Evolutionary conservation across 352 stramenopile species (phyloP), one percentile per base, ranked within the genome.

Genomic region (Globisporangium carolinianum): DNA sequence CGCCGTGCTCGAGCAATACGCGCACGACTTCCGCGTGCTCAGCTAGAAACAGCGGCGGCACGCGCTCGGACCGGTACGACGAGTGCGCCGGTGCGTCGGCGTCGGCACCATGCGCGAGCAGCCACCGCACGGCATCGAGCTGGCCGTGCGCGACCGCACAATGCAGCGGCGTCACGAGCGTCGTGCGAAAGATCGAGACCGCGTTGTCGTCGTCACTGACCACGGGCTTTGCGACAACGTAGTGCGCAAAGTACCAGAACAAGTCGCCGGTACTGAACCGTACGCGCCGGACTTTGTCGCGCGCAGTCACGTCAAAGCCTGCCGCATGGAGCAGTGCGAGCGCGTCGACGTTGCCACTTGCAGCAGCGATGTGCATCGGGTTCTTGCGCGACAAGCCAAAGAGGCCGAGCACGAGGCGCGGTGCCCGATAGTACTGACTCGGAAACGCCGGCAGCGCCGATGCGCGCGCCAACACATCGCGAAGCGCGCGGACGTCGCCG

Each of bases 271-370:
- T 94, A 32, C 68, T 86, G 55, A 94, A 87, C 5, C 83, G 79
- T 53, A 94, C 79, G 38, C 83, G 81, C 15, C 60, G 76, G 52
- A 92, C 86, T 55, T 94, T 94, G 67, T 94, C 84, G 54, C 90
- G 68, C 2, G 75, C 64, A 5, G 76, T 81, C 18, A 89, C 47
- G 6, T 78, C 66, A 51, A 94, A 92, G 4, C 82, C 82, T 12
- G 72, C 63, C 41, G 59, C 39, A 15, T 67, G 62, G 15, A 94
- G 60, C 32, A 94, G 47, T 52, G 89, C 69, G 41, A 94, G 55
- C 3, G 82, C 84, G 4, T 62, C 60, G 42, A 94, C 71, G 55
- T 94, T 89, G 6, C 84, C 84, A 36, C 87, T 76, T 35, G 83
- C 86, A 0, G 84, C 82, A 1, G 84, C 84, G 24, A 91, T 68